Evolutionary conservation across 192 early-diverging fungal genomes (phyloP).

Genomic region (Phlyctochytrium arcticum): DNA sequence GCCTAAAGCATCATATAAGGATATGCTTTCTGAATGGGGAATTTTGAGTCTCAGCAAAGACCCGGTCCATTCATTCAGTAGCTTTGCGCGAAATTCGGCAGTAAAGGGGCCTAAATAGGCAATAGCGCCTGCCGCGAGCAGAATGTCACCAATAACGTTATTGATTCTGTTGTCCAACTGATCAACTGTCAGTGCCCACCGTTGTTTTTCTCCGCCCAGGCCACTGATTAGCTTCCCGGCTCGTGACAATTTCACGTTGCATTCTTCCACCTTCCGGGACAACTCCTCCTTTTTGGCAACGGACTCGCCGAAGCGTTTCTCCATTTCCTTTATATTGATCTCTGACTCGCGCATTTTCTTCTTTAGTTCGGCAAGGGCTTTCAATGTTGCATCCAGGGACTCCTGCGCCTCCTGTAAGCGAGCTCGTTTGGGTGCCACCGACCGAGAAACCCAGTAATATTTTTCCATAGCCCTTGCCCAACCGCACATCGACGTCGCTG

Average conservation of each 20-base stretch:
- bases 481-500: conserved; percentile 59
- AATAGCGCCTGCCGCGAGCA: conserved; percentile 54
- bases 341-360: conserved; percentile 56
- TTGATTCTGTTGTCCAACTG: conserved; percentile 53
- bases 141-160: conserved; percentile 56
- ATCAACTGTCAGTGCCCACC: conserved; percentile 54
- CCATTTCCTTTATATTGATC: conserved; percentile 63
- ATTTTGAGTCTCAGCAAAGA: conserved; percentile 48
- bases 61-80: conserved; percentile 53
- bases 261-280: conserved; percentile 56
- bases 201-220: conserved; percentile 55
- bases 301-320: conserved; percentile 53
- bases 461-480: conserved; percentile 67
- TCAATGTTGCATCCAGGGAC: conserved; percentile 50
- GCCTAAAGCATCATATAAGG: conserved; percentile 51
- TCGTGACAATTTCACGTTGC: conserved; percentile 50
- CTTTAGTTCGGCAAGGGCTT: conserved; percentile 53
- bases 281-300: conserved; percentile 63
- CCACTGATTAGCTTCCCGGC: conserved; percentile 59
- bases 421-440: conserved; percentile 58
- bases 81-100: conserved; percentile 42
- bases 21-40: conserved; percentile 56
- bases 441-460: conserved; percentile 56
- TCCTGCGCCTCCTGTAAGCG: conserved; percentile 53
- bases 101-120: conserved; percentile 61